A percentile compares a stretch with the other conserved stretches of the same genome.
Evolutionary conservation across 257 asterid genomes (phyloP).

Genomic region (Perilla frutescens): DNA sequence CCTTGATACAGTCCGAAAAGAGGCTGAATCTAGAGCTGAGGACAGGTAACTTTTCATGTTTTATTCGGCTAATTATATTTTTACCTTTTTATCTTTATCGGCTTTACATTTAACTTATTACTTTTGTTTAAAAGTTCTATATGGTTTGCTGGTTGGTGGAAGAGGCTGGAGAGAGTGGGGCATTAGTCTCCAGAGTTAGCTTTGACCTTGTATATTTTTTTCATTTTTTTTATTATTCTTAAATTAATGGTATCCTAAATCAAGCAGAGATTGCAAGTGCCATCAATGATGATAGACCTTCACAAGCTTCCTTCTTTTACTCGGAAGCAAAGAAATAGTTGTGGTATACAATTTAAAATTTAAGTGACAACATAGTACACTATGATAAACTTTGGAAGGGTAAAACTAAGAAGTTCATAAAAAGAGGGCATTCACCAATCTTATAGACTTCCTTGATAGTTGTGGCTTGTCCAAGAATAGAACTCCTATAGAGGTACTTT

Average conservation of each 20-base stretch:
- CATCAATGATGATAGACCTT: slow-evolving; percentile 43
- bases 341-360: slow-evolving; percentile 53
- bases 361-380: slow-evolving; percentile 54
- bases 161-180: slow-evolving; percentile 47
- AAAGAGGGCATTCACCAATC: slow-evolving; percentile 72
- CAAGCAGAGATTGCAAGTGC: slow-evolving; percentile 51
- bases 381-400: slow-evolving; percentile 76
- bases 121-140: slow-evolving; percentile 53
- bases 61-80: too few relatives aligned
- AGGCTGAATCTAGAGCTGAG: slow-evolving; percentile 49
- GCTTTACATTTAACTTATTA: too few relatives aligned
- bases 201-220: slow-evolving; percentile 15
- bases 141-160: slow-evolving; percentile 69
- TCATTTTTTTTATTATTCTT: slow-evolving; percentile 17
- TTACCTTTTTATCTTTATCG: too few relatives aligned
- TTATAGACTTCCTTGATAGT: slow-evolving; percentile 69
- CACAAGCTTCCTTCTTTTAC: slow-evolving; percentile 52
- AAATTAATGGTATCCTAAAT: slow-evolving; percentile 24
- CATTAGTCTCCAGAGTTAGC: slow-evolving; percentile 37
- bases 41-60: slow-evolving; percentile 52
- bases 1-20: slow-evolving; percentile 53
- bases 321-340: slow-evolving; percentile 57
- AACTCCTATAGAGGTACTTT: slow-evolving; percentile 60
- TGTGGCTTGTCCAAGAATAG: slow-evolving; percentile 82
- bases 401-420: slow-evolving; percentile 63